Base-by-base conservation (phyloP, 108 stramenopile species). In the Nitzschia sp. region DNA sequence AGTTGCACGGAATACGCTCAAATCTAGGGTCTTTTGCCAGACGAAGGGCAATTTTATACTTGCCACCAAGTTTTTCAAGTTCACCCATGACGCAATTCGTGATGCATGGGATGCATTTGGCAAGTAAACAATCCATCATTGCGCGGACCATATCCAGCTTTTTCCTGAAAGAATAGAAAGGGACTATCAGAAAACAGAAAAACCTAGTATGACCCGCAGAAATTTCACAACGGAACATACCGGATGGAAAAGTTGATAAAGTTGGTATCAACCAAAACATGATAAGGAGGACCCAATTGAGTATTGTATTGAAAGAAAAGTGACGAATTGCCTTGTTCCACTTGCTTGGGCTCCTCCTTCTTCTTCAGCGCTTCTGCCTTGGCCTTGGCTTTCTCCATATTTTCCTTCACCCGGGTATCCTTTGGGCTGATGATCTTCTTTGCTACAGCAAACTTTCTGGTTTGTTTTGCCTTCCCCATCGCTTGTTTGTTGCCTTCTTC, bases 51-150 rank as follows among this genome's bases (percentile, higher is more conserved):
- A 99, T 84, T 40, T 93, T 92, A 84, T 98, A 99, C 69, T 98
- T 98, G 8, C 90, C 76, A 8, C 98, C 98, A 10, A 99, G 77
- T 71, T 98, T 99, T 81, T 99, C 98, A 55, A 99, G 71, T 80
- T 99, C 98, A 0, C 94, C 98, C 95, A 99, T 98, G 62, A 99
- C 98, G 74, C 96, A 97, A 70, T 98, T 95, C 22, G 96, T 95
- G 9, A 99, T 84, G 72, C 96, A 96, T 3, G 97, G 98, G 24
- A 96, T 95, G 71, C 96, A 96, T 80, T 99, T 99, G 57, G 99
- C 99, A 51, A 98, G 82, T 24, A 99, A 80, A 73, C 99, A 99
- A 78, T 99, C 99, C 97, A 98, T 98, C 97, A 99, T 98, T 57
- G 94, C 79, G 26, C 95, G 90, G n/a, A 97, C 85, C 34, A 99